Evolutionary conservation across 78 protist species (phyloP), one percentile per base, ranked within the genome.

Genomic region (Dictyostelium intermedium): DNA sequence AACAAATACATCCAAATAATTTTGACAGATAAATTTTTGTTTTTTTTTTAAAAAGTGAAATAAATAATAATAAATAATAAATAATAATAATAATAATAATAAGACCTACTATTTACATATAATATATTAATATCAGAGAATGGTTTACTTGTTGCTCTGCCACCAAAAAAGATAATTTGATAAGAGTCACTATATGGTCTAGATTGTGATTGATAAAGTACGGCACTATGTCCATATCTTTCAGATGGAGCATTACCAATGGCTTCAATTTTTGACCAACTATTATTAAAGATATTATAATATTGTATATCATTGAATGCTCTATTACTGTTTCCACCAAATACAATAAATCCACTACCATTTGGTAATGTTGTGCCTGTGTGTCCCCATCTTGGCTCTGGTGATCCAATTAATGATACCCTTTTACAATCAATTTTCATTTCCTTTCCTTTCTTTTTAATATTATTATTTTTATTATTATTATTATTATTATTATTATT

Each of bases 361-460:
- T 70, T 69, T 27, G 73, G 50, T 43, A 89, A 43, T 1, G 66
- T 35, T 10, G 82, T 84, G 30, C 72, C 18, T 1, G 63, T 73
- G 69, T 89, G 93, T 27, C 93, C 93, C 93, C 93, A 89, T 35
- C 93, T 61, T 1, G 93, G 80, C 32, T 89, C 93, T 5, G 93
- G 93, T 3, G 79, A 83, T 6, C 82, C 77, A 39, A 83, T 70
- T 69, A 81, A 53, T 47, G 63, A 20, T 20, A 79, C 82, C 32
- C 70, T 80, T 80, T 72, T 45, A 78, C 93, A 80, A 39, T 79
- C 78, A 41, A 79, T 39, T 78, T 60, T 83, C 93, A 89, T 79
- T 76, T 25, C 11, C 0, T 78, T 20, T n/a, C n/a, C n/a, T n/a
- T n/a, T n/a, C n/a, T n/a, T n/a, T n/a, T n/a, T n/a, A n/a, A n/a